Evolutionary conservation across 306 rosid genomes (phyloP).

Genomic region (Hippophae gyantsensis): DNA sequence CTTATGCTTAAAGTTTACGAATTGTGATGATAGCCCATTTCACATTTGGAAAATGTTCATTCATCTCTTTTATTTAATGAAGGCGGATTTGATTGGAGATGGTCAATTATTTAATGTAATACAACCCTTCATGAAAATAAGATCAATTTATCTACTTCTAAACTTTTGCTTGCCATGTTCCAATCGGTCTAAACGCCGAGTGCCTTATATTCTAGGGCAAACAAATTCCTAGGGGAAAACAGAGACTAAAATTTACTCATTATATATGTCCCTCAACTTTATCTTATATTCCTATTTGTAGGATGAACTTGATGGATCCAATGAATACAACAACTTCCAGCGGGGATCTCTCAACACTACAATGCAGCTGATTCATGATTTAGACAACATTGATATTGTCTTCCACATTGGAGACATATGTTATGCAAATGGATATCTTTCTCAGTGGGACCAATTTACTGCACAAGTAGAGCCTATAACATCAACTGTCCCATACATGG

Average conservation of each 20-base stretch:
- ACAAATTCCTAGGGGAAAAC: no score
- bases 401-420: constrained; percentile 73
- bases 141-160: not conserved
- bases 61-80: not conserved
- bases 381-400: constrained; percentile 58
- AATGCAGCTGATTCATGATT: constrained; percentile 44
- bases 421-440: constrained; percentile 73
- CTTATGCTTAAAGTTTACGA: no score
- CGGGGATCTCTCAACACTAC: constrained; percentile 71
- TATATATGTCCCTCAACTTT: not conserved
- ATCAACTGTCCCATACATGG: constrained; percentile 66
- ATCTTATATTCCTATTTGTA: constrained; percentile 16
- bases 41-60: not conserved
- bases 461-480: constrained; percentile 82
- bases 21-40: no score
- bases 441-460: constrained; percentile 87
- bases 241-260: no score
- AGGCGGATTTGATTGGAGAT: not conserved
- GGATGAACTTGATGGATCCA: constrained; percentile 88
- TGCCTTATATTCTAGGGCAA: not conserved
- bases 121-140: not conserved
- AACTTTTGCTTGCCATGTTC: constrained; percentile 3
- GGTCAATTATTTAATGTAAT: no score
- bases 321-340: constrained; percentile 60
- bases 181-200: not conserved